Percentiles rank a stretch among this genome's conserved stretches.
Conservation (phyloP, 441 rosid genomes). For the Daphne laureola region DNA sequence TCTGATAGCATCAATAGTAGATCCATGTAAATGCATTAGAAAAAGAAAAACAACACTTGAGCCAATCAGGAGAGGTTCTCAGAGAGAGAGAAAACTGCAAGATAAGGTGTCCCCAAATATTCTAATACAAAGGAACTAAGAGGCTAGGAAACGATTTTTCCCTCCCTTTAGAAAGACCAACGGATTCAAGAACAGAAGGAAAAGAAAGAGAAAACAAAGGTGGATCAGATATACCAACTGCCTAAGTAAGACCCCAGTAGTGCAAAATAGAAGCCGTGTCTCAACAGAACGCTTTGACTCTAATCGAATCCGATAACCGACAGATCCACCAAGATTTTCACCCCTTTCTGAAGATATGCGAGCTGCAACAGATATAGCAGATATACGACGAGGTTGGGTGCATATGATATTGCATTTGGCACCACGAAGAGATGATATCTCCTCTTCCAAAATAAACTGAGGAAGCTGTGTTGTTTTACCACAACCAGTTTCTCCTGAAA, state of each 20-base stretch:
- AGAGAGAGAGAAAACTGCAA: too few species aligned
- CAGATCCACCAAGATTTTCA: slow-evolving; percentile 74
- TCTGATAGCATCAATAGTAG: not conserved
- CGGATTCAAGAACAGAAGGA: not conserved
- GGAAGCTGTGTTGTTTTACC: slow-evolving; percentile 98
- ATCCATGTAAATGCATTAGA: not conserved
- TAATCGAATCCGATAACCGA: slow-evolving; percentile 93
- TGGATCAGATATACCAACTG: slow-evolving; percentile 48
- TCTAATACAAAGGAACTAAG: too few species aligned
- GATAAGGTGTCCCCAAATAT: too few species aligned
- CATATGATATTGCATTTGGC: slow-evolving; percentile 83
- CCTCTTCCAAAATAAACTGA: slow-evolving; percentile 84
- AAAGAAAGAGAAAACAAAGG: slow-evolving; percentile 2
- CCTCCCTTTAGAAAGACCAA: not conserved
- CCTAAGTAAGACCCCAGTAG: slow-evolving; percentile 85
- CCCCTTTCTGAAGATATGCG: slow-evolving; percentile 93
- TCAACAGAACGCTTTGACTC: slow-evolving; percentile 73
- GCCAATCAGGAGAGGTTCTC: too few species aligned
- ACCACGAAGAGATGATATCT: slow-evolving; percentile 64
- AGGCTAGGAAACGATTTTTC: not conserved
- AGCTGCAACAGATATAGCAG: slow-evolving; percentile 88
- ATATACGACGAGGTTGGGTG: slow-evolving; percentile 94
- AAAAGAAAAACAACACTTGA: too few species aligned
- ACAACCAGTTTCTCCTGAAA: slow-evolving; percentile 97
- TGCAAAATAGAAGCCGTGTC: slow-evolving; percentile 85